Conservation (phyloP, 2,329 filamentous ascomycete genomes). For the Pseudopyricularia javanii region DNA sequence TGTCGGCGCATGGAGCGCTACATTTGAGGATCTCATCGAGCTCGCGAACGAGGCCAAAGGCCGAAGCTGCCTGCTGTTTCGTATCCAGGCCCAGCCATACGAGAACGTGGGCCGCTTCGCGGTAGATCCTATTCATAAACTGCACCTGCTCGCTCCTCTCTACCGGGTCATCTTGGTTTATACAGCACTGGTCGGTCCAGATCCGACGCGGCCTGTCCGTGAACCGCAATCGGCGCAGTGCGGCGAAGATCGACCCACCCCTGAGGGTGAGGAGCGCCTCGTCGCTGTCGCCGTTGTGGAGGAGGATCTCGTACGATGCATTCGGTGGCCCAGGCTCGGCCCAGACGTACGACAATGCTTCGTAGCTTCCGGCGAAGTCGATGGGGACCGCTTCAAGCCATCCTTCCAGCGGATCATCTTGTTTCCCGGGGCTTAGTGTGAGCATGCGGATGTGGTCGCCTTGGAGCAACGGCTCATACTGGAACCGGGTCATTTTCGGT, state of each 20-base stretch:
- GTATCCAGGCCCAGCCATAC: conserved; percentile 5
- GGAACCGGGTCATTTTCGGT: not conserved
- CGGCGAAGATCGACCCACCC: not conserved
- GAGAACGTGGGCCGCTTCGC: conserved; percentile 2
- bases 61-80: not conserved
- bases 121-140: conserved; percentile 7
- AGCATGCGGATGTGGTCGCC: not conserved
- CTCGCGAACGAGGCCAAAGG: not conserved
- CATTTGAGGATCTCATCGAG: not conserved
- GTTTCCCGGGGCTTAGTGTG: not conserved
- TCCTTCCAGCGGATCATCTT: not conserved
- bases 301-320: not conserved
- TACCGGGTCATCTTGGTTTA: conserved; percentile 3
- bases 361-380: not conserved
- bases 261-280: not conserved
- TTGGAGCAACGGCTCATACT: not conserved
- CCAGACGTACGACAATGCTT: not conserved
- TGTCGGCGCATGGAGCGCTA: not conserved
- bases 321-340: not conserved
- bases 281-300: not conserved
- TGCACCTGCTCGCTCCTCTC: conserved; percentile 5
- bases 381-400: not conserved
- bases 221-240: conserved; percentile 1
- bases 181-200: conserved; percentile 3
- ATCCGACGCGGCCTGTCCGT: not conserved